Evolutionary conservation across 768 basidiomycete genomes (phyloP), one percentile per base, ranked within the genome.

Genomic region (Leccinum truebloodii): DNA sequence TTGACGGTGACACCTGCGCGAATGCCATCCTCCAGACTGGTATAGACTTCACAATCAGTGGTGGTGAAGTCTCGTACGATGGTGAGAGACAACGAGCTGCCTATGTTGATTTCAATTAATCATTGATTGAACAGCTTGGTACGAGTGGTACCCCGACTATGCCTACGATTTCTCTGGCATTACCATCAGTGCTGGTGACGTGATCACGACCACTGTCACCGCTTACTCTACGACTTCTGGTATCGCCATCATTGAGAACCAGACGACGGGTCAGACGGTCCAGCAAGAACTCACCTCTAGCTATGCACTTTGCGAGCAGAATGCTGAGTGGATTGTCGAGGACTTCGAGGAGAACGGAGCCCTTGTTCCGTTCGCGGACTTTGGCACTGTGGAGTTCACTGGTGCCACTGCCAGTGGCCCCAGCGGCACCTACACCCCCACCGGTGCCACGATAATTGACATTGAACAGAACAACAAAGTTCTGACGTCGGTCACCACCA

Each of bases 301-400:
- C n/a, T 20, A 34, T 16, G 57, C 69, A 37, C 65, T 70, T 37
- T 71, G 67, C 32, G 48, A 52, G 44, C 7, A 58, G 52, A 60
- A 60, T 16, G 69, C 65, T 12, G 69, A 70, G 57, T 70, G 69
- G 69, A 69, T 66, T 48, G 63, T 71, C 6, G 67, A 69, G 13
- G 69, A 71, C 60, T 59, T 61, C 37, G 22, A 61, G n/a, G 10
- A 18, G 22, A 50, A 55, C 3, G 69, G 64, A 39, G 39, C 58
- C 1, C 50, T 71, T 4, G 63, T 54, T 46, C 44, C 44, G 44
- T 46, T 46, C 44, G 44, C 44, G 22, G 13, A 71, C 61, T 70
- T 69, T 46, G 64, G 69, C 39, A 69, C 58, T 4, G 63, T 70
- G 22, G 51, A 49, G 3, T 71, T 69, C 64, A 22, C 3, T 10